A percentile compares a stretch with the other conserved stretches of the same genome.
Conservation (phyloP, 352 stramenopile species). For the Peronospora farinosa region DNA sequence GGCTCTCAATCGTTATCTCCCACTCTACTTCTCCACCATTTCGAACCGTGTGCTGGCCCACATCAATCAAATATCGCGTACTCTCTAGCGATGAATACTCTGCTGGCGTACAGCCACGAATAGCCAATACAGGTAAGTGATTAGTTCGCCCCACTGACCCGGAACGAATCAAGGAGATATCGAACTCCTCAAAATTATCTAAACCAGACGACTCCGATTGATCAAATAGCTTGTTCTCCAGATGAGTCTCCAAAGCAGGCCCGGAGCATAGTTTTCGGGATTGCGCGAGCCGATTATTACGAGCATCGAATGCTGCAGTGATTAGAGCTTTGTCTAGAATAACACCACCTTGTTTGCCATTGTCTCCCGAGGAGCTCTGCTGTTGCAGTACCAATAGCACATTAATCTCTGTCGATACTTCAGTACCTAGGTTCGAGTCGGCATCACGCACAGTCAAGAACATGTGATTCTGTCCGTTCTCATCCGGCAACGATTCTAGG, state of each 20-base stretch:
- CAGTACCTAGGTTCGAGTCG: conserved; percentile 46
- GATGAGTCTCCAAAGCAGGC: conserved; percentile 33
- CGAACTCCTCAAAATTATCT: conserved; percentile 74
- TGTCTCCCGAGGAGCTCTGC: conserved; percentile 30
- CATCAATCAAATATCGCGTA: conserved; percentile 81
- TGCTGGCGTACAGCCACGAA: conserved; percentile 77
- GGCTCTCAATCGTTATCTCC: conserved; percentile 83
- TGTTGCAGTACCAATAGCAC: conserved; percentile 68
- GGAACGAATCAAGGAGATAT: conserved; percentile 59
- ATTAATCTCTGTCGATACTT: conserved; percentile 55
- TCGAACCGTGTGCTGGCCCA: conserved; percentile 81
- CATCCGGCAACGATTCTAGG: conserved; percentile 33
- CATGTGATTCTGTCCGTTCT: conserved; percentile 60
- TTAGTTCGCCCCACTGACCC: conserved; percentile 33
- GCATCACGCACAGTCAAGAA: conserved; percentile 66
- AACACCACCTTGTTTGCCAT: conserved; percentile 30
- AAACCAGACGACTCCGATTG: conserved; percentile 41
- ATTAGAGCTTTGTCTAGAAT: conserved; percentile 40
- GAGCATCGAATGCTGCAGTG: conserved; percentile 52
- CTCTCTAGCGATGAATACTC: conserved; percentile 79
- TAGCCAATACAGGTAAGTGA: conserved; percentile 49
- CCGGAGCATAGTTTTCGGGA: conserved; percentile 38
- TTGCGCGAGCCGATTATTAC: conserved; percentile 49
- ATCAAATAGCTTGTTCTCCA: conserved; percentile 35
- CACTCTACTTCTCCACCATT: conserved; percentile 84